phyloP scores from a whole-genome alignment of 2,329 filamentous ascomycete species.

The Monosporascus sp. region DNA sequence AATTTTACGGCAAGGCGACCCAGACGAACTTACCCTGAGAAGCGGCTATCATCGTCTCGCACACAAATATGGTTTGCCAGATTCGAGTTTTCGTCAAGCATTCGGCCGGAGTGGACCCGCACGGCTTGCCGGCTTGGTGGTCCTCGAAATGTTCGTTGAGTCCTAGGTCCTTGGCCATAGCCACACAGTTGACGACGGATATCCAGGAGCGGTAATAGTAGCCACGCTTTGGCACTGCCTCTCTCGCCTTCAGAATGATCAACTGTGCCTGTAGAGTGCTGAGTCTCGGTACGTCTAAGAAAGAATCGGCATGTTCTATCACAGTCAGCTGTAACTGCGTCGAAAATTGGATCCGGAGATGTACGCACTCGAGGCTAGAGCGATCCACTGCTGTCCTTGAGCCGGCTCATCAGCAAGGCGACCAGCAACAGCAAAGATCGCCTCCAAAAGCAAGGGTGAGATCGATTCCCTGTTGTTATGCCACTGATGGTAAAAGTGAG shows the following conservation, averaged over 20 bases:
- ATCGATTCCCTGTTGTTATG: constrained; percentile 74
- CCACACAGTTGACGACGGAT: constrained; percentile 83
- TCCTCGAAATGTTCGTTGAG: constrained; percentile 80
- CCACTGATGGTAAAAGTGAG: constrained; percentile 86
- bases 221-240: constrained; percentile 85
- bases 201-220: constrained; percentile 99
- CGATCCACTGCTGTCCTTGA: constrained; percentile 88
- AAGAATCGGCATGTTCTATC: constrained; percentile 81
- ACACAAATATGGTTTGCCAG: constrained; percentile 82
- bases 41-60: constrained; percentile 88
- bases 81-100: constrained; percentile 81
- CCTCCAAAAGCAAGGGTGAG: constrained; percentile 83
- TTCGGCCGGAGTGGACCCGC: constrained; percentile 64
- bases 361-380: constrained; percentile 70
- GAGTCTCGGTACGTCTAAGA: constrained; percentile 84
- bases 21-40: constrained; percentile 66
- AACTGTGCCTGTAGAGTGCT: constrained; percentile 89
- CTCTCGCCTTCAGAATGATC: constrained; percentile 83
- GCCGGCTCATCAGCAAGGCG: constrained; percentile 77
- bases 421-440: constrained; percentile 84
- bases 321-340: constrained; percentile 18
- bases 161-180: constrained; percentile 89
- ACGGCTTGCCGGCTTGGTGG: constrained; percentile 67
- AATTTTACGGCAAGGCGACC: not conserved
- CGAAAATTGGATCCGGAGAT: not conserved